phyloP scores from a whole-genome alignment of 257 asterid species.

The Primulina huaijiensis region DNA sequence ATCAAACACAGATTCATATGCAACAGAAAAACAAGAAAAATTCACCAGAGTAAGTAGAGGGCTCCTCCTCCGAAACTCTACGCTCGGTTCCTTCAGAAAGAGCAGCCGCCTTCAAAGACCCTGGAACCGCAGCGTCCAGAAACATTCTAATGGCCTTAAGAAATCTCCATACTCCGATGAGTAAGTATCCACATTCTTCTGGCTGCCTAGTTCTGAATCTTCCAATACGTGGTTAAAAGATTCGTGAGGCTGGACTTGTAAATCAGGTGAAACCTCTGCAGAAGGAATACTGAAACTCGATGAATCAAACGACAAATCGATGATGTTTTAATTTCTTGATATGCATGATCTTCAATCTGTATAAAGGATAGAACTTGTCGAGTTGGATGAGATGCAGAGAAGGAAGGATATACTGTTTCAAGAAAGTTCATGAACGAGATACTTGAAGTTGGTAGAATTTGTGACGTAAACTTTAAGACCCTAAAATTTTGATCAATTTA shows the following conservation, averaged over 20 bases:
- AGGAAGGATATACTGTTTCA: slow-evolving; percentile 26
- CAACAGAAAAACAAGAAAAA: slow-evolving; percentile 16
- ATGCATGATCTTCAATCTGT: background rate
- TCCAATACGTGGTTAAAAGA: slow-evolving; percentile 29
- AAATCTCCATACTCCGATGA: slow-evolving; percentile 30
- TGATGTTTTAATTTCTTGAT: slow-evolving; percentile 16
- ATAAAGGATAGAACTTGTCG: background rate
- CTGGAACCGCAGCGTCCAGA: slow-evolving; percentile 27
- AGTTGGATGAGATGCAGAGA: slow-evolving; percentile 16
- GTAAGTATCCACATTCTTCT: slow-evolving; percentile 17
- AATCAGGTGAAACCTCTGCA: slow-evolving; percentile 44
- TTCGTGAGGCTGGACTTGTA: slow-evolving; percentile 13
- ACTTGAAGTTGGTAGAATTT: slow-evolving; percentile 44
- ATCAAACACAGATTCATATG: background rate
- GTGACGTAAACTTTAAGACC: slow-evolving; percentile 50
- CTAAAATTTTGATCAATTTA: slow-evolving; percentile 34
- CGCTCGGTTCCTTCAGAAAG: slow-evolving; percentile 65
- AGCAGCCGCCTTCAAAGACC: slow-evolving; percentile 46
- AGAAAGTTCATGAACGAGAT: slow-evolving; percentile 50
- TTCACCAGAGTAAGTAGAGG: slow-evolving; percentile 49
- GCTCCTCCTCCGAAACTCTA: slow-evolving; percentile 52
- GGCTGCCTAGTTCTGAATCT: slow-evolving; percentile 12
- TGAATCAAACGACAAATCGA: slow-evolving; percentile 9
- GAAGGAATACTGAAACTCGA: slow-evolving; percentile 28
- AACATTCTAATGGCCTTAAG: too few relatives aligned